A percentile compares a stretch with the other conserved stretches of the same genome.
These are phyloP conservation scores for Lipomyces yamanashiensis DNA, from an alignment of 805 yeast species.

Conservation along the genomic window DNA sequence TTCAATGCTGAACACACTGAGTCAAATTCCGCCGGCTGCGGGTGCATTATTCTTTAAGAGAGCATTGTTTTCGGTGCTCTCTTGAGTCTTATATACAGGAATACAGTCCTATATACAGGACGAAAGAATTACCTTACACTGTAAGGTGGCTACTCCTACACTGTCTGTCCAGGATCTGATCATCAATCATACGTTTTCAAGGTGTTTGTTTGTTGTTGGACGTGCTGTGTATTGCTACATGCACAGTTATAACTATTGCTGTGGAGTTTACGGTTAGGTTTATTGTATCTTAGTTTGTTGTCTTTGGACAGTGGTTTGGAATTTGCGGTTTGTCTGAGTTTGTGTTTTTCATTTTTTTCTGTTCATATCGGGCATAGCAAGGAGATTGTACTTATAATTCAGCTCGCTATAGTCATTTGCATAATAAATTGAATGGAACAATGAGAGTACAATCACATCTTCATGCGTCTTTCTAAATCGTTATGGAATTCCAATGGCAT, in stretches of 20 bases:
- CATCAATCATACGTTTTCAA: neutral
- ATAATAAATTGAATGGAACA: neutral
- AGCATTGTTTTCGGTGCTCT: neutral
- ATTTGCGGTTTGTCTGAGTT: neutral
- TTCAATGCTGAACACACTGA: neutral
- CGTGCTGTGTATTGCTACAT: neutral
- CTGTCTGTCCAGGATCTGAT: neutral
- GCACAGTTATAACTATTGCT: neutral
- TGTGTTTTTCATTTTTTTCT: neutral
- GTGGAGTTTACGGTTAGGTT: conserved; percentile 7
- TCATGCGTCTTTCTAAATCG: conserved; percentile 30
- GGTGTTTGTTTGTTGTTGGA: neutral
- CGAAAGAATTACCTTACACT: neutral
- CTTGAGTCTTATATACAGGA: no score
- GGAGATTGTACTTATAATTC: no score
- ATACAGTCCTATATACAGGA: no score
- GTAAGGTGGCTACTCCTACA: neutral
- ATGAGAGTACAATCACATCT: neutral
- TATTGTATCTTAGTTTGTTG: neutral
- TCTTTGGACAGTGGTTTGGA: neutral
- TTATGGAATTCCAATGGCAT: conserved; percentile 28
- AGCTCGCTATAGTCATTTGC: neutral
- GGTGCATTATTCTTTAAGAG: conserved; percentile 24
- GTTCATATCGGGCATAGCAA: neutral
- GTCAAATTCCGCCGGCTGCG: conserved; percentile 20